A percentile compares a stretch with the other conserved stretches of the same genome.
Conservation (phyloP, 2,329 filamentous ascomycete species). For the Hymenoscyphus occultus region DNA sequence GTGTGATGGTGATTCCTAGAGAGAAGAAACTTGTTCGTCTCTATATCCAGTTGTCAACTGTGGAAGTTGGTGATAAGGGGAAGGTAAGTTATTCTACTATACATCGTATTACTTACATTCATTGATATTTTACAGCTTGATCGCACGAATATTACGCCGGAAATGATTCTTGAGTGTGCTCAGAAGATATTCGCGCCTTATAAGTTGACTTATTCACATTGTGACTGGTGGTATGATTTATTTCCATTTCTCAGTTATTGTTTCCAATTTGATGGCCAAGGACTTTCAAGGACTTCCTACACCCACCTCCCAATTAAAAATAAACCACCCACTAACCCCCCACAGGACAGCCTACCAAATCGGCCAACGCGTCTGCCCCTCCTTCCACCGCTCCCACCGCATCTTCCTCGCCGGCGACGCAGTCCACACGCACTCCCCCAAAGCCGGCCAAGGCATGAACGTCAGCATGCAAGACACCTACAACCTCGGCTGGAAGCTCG, state of each 20-base stretch:
- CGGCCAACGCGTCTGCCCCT: conserved; percentile 56
- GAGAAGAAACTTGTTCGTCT: conserved; percentile 56
- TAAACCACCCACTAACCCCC: too few relatives aligned
- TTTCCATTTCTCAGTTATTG: too few relatives aligned
- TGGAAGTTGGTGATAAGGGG: conserved; percentile 42
- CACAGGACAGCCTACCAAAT: conserved; percentile 48
- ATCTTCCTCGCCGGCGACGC: conserved; percentile 55
- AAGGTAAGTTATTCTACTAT: conserved; percentile 11
- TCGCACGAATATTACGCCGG: conserved; percentile 59
- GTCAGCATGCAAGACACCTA: conserved; percentile 58
- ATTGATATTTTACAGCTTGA: conserved; percentile 44
- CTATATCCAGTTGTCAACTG: conserved; percentile 58
- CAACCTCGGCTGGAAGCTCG: conserved; percentile 60
- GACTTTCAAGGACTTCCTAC: too few relatives aligned
- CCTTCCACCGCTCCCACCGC: conserved; percentile 38
- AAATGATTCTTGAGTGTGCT: conserved; percentile 57
- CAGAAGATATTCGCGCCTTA: conserved; percentile 66
- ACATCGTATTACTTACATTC: not conserved
- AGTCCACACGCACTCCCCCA: conserved; percentile 57
- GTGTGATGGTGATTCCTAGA: conserved; percentile 59
- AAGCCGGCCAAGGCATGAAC: conserved; percentile 61
- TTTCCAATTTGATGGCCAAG: too few relatives aligned
- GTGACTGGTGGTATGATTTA: conserved; percentile 56
- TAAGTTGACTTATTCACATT: conserved; percentile 59
- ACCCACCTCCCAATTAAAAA: too few relatives aligned